These are phyloP conservation scores for Nigrospora oryzae DNA, from an alignment of 2,329 filamentous ascomycete species.

Conservation along the genomic window DNA sequence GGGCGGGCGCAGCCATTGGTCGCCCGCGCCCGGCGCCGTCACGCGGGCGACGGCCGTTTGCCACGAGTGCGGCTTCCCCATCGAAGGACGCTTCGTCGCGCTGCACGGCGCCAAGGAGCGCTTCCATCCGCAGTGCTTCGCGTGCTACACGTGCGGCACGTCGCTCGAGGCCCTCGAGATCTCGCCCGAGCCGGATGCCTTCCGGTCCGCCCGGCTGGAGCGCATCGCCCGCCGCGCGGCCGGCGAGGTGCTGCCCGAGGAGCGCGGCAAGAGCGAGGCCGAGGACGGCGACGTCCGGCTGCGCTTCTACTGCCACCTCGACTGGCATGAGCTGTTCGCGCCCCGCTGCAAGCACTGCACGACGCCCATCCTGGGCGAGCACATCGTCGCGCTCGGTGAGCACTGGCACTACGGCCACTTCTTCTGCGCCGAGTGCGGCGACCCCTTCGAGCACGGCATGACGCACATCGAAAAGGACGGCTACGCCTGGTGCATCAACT, in stretches of 20 bases:
- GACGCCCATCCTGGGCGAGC: conserved; percentile 92
- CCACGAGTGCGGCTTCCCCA: conserved; percentile 74
- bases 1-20: conserved; percentile 48
- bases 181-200: conserved; percentile 76
- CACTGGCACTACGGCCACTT: conserved; percentile 98
- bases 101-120: conserved; percentile 63
- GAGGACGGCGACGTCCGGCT: conserved; percentile 67
- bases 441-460: conserved; percentile 72
- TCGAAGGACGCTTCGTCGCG: conserved; percentile 83
- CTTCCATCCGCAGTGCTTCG: conserved; percentile 91
- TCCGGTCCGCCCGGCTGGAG: conserved; percentile 62
- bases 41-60: conserved; percentile 62
- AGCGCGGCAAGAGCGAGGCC: conserved; percentile 53
- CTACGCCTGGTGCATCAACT: conserved; percentile 92
- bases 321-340: conserved; percentile 92
- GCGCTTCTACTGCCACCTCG: conserved; percentile 95
- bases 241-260: conserved; percentile 52
- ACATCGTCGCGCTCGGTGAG: conserved; percentile 85
- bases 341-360: conserved; percentile 93
- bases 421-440: conserved; percentile 97
- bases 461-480: conserved; percentile 88
- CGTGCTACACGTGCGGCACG: conserved; percentile 79
- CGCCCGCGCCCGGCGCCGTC: conserved; percentile 38
- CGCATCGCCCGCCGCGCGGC: conserved; percentile 57
- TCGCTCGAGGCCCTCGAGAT: conserved; percentile 92